Evolutionary conservation across 768 basidiomycete species (phyloP).

Genomic region (Rhodocollybia butyracea): DNA sequence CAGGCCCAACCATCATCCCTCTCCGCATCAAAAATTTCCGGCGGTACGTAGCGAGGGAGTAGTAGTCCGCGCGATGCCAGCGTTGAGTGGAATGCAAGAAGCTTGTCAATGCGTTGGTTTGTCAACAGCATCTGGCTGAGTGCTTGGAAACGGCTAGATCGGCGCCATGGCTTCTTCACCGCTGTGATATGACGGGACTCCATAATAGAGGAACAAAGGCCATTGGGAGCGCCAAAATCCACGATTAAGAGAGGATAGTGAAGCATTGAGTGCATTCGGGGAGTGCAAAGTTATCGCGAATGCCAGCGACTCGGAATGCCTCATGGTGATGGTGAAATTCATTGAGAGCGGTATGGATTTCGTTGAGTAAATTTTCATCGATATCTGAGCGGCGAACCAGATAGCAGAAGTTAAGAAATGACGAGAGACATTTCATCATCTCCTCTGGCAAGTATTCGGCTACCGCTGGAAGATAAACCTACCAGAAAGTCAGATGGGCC

Average conservation of each 20-base stretch:
- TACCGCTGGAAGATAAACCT: conserved; percentile 23
- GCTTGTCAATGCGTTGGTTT: too few relatives aligned
- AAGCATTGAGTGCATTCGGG: conserved; percentile 15
- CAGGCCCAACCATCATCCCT: conserved; percentile 5
- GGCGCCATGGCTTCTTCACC: too few relatives aligned
- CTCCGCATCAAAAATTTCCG: conserved; percentile 5
- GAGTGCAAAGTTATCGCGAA: conserved; percentile 10
- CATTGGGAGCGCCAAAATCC: too few relatives aligned
- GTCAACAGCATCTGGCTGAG: too few relatives aligned
- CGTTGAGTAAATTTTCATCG: conserved; percentile 5
- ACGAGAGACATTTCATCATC: conserved; percentile 15
- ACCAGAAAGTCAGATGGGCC: background rate
- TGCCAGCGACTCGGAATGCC: conserved; percentile 11
- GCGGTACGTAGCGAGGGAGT: too few relatives aligned
- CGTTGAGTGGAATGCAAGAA: too few relatives aligned
- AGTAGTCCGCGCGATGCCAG: too few relatives aligned
- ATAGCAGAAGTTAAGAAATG: conserved; percentile 25
- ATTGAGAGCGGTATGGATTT: conserved; percentile 9
- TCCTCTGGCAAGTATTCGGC: conserved; percentile 16
- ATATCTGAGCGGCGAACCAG: conserved; percentile 12
- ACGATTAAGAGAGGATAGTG: conserved; percentile 12
- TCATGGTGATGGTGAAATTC: conserved; percentile 13
- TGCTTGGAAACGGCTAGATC: too few relatives aligned
- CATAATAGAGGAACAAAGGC: too few relatives aligned
- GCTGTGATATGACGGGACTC: too few relatives aligned